phyloP scores from a whole-genome alignment of 192 early-diverging fungal species.

The Rhizophagus prolifer region DNA sequence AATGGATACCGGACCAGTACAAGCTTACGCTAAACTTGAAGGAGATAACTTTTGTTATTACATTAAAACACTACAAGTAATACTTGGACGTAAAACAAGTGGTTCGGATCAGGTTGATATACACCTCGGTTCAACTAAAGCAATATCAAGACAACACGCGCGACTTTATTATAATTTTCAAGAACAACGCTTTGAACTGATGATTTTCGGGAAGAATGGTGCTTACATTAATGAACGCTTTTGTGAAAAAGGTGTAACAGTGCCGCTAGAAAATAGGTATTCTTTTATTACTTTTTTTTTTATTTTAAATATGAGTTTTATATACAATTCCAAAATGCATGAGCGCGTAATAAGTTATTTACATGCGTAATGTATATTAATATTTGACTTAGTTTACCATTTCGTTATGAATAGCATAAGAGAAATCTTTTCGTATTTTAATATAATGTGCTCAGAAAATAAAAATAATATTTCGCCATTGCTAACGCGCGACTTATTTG shows the following conservation, averaged over 20 bases:
- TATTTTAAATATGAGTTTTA: neutral
- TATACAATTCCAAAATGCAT: neutral
- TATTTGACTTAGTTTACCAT: neutral
- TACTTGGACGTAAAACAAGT: constrained; percentile 70
- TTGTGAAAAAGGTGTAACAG: constrained; percentile 62
- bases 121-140: constrained; percentile 79
- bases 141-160: constrained; percentile 84
- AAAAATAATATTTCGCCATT: constrained; percentile 2
- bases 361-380: neutral
- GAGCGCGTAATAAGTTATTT: neutral
- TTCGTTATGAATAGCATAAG: neutral
- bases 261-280: constrained; percentile 65
- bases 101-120: constrained; percentile 77
- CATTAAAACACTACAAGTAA: constrained; percentile 75
- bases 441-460: neutral
- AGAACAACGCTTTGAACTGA: constrained; percentile 78
- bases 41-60: constrained; percentile 83
- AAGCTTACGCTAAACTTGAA: constrained; percentile 89
- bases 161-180: constrained; percentile 84
- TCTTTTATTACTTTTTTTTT: constrained; percentile 4
- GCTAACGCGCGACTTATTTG: neutral
- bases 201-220: constrained; percentile 87
- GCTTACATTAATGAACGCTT: constrained; percentile 83
- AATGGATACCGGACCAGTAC: constrained; percentile 58
- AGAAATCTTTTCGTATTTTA: neutral